Base-by-base conservation (phyloP, 2,329 filamentous ascomycete genomes). In the Ceratocystis colombiana region DNA sequence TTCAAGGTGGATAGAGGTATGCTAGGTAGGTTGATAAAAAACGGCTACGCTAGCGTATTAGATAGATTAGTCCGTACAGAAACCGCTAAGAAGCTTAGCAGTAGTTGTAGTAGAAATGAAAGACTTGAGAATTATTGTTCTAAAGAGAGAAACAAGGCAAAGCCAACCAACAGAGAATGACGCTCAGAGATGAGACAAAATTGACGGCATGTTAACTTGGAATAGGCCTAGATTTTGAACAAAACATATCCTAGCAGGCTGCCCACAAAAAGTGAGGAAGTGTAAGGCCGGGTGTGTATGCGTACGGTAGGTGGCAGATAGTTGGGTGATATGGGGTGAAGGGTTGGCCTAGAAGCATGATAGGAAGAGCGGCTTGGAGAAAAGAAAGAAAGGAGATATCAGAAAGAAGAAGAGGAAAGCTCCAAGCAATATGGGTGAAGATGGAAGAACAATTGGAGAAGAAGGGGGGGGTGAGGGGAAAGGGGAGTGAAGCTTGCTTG, bases 211-310 rank as follows among this genome's bases (percentile, higher is more conserved):
- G 17, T 8, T 17, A 59, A 53, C 48, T 33, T 33, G 55, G 55
- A 59, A 59, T 37, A 59, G 25, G 55, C 55, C 22, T 33, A 59
- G 55, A 59, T 59, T 59, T 59, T 59, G 55, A 59, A 59, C 17
- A 33, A 59, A n/a, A 15, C 55, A 59, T 59, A 37, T 59, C 55
- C 55, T 8, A n/a, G 55, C 28, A 59, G 22, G 12, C n/a, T 59
- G 12, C 37, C 37, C 37, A 41, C 37, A 17, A 37, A 59, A n/a
- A 7, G 15, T 6, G 30, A 59, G 55, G 28, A 37, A 59, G 7
- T 15, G 2, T n/a, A 59, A n/a, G 28, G 5, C 28, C n/a, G 17
- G 53, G 28, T 20, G 53, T 59, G 53, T 59, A 57, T 57, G 20
- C 17, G 53, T 28, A 37, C 30, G 55, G 28, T 30, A n/a, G 5